These are phyloP conservation scores for Trifolium pratense DNA, from an alignment of 306 rosid genomes.

Conservation along the genomic window DNA sequence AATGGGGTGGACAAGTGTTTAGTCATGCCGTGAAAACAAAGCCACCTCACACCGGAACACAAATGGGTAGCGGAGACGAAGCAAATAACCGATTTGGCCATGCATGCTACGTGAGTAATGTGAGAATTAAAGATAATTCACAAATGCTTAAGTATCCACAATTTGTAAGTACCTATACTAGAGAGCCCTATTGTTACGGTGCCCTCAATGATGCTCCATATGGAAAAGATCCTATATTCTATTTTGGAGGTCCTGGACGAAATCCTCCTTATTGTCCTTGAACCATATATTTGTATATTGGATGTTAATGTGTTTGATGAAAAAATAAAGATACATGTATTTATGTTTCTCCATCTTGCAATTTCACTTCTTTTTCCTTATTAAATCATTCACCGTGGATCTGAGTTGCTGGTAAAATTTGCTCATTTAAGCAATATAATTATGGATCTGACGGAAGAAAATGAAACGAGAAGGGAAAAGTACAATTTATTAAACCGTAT, in stretches of 20 bases:
- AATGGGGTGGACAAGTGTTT: conserved; percentile 80
- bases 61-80: conserved; percentile 67
- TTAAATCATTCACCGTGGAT: too few species aligned
- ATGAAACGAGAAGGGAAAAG: too few species aligned
- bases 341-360: too few species aligned
- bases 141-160: conserved; percentile 53
- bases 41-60: conserved; percentile 67
- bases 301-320: not conserved
- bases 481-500: too few species aligned
- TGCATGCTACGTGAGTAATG: conserved; percentile 49
- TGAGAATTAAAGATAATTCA: conserved; percentile 58
- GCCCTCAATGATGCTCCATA: conserved; percentile 19
- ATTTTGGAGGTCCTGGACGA: conserved; percentile 68
- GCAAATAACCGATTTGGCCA: conserved; percentile 5
- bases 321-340: not conserved
- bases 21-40: conserved; percentile 44
- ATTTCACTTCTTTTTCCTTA: too few species aligned
- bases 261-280: conserved; percentile 48
- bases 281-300: not conserved
- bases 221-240: conserved; percentile 51
- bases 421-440: too few species aligned
- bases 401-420: too few species aligned
- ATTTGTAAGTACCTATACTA: conserved; percentile 9
- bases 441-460: too few species aligned
- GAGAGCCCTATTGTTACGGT: conserved; percentile 56